A percentile compares a stretch with the other conserved stretches of the same genome.
Evolutionary conservation across 306 rosid genomes (phyloP).

Genomic region (Inga oerstediana): DNA sequence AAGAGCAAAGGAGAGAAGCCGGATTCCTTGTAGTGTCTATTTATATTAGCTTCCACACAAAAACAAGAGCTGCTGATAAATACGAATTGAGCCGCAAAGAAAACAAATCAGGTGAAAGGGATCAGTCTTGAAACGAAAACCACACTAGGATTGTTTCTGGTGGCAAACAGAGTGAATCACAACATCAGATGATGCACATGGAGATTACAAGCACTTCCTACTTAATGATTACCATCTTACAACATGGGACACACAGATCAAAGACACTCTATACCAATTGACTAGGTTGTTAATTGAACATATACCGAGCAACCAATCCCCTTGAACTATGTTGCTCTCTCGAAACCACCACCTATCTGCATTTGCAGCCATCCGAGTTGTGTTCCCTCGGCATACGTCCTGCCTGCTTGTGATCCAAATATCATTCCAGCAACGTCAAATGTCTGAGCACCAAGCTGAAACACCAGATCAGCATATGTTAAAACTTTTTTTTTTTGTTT

Average conservation of each 20-base stretch:
- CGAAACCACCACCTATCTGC: constrained; percentile 80
- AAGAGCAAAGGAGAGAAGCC: no score
- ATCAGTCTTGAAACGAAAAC: constrained; percentile 20
- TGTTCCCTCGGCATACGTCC: constrained; percentile 65
- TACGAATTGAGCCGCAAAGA: constrained; percentile 5
- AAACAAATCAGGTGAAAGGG: constrained; percentile 28
- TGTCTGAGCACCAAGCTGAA: constrained; percentile 62
- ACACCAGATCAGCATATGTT: constrained; percentile 37
- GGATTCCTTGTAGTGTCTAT: background rate
- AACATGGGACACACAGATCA: constrained; percentile 38
- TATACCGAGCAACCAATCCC: constrained; percentile 24
- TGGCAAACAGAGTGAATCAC: constrained; percentile 27
- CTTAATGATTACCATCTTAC: constrained; percentile 29
- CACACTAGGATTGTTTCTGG: constrained; percentile 35
- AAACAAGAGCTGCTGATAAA: constrained; percentile 28
- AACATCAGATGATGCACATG: constrained; percentile 29
- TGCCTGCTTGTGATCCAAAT: constrained; percentile 68
- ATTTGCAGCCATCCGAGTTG: constrained; percentile 88
- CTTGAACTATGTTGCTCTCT: constrained; percentile 56
- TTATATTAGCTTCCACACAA: constrained; percentile 2
- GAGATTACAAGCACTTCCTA: constrained; percentile 47
- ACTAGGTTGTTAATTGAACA: constrained; percentile 36
- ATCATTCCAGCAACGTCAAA: constrained; percentile 71
- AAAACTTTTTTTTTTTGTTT: background rate
- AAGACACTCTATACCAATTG: constrained; percentile 43